These are phyloP conservation scores for Colletotrichum kahawae DNA, from an alignment of 2,329 filamentous ascomycete genomes.

Conservation along the genomic window DNA sequence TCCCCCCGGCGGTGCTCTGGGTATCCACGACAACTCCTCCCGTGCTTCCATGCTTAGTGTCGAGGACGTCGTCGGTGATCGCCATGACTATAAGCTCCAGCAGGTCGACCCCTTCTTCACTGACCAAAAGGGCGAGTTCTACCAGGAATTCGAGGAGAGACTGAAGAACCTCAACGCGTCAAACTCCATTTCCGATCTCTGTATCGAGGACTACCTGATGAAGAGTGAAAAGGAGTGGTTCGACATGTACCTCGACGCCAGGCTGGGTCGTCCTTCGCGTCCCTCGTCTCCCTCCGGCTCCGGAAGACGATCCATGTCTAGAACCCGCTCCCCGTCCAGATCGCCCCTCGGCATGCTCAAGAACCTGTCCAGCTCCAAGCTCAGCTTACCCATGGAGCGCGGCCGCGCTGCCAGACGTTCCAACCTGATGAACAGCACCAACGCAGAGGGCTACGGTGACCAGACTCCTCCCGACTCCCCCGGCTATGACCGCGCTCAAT, in stretches of 20 bases:
- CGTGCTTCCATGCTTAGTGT: constrained; percentile 55
- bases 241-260: constrained; percentile 60
- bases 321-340: constrained; percentile 1
- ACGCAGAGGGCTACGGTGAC: background rate
- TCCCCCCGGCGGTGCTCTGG: constrained; percentile 2
- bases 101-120: constrained; percentile 73
- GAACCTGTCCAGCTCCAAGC: constrained; percentile 15
- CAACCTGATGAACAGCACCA: constrained; percentile 8
- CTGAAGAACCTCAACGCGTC: constrained; percentile 57
- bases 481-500: constrained; percentile 51
- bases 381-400: constrained; percentile 12
- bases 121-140: constrained; percentile 67
- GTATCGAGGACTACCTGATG: constrained; percentile 69
- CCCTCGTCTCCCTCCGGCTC: constrained; percentile 35
- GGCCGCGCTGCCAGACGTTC: constrained; percentile 4
- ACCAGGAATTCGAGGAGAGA: constrained; percentile 60
- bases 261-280: constrained; percentile 52
- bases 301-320: constrained; percentile 14
- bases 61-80: constrained; percentile 62
- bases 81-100: constrained; percentile 66
- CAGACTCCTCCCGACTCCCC: constrained; percentile 26
- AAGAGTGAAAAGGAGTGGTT: constrained; percentile 74
- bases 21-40: constrained; percentile 22
- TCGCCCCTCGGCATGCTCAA: constrained; percentile 14
- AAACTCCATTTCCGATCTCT: constrained; percentile 63